Conservation (phyloP, 225 moss, liverwort and hornwort species). For the Sphagnum contortum region DNA sequence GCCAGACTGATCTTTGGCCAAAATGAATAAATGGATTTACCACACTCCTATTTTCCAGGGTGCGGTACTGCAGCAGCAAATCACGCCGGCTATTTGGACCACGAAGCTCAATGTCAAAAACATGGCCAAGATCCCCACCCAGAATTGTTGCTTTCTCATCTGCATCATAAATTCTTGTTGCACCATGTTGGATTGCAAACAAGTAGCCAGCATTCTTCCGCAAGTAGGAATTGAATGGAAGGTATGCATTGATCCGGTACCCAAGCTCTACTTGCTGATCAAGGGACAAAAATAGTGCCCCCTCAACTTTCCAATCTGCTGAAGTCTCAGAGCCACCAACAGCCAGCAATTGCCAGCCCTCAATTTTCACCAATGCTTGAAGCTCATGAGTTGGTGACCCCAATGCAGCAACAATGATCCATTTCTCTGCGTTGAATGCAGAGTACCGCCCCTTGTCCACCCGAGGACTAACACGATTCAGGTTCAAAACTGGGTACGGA, state of each 20-base stretch:
- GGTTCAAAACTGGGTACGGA: conserved; percentile 57
- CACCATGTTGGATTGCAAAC: conserved; percentile 93
- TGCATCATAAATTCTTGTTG: conserved; percentile 73
- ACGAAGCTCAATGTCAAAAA: conserved; percentile 64
- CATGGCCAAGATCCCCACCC: conserved; percentile 45
- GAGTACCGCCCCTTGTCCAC: conserved; percentile 64
- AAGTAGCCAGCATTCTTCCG: conserved; percentile 86
- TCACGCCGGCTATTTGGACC: conserved; percentile 48
- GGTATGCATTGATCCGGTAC: conserved; percentile 52
- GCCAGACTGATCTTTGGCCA: conserved; percentile 90
- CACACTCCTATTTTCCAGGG: conserved; percentile 50
- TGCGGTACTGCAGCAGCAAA: conserved; percentile 61
- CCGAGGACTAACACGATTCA: conserved; percentile 38
- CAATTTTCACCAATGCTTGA: conserved; percentile 51
- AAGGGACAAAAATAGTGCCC: conserved; percentile 64
- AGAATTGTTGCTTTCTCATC: conserved; percentile 66
- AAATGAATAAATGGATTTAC: conserved; percentile 91
- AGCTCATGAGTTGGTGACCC: conserved; percentile 61
- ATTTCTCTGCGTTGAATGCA: conserved; percentile 42
- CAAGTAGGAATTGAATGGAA: conserved; percentile 52
- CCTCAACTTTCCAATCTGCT: conserved; percentile 64
- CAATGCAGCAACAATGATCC: conserved; percentile 64
- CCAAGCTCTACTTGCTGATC: conserved; percentile 56
- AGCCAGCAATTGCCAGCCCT: conserved; percentile 80
- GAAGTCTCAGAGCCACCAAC: conserved; percentile 52